These are phyloP conservation scores for Cenchrus purpureus DNA, from an alignment of 176 grass and related monocot species.

Conservation along the genomic window DNA sequence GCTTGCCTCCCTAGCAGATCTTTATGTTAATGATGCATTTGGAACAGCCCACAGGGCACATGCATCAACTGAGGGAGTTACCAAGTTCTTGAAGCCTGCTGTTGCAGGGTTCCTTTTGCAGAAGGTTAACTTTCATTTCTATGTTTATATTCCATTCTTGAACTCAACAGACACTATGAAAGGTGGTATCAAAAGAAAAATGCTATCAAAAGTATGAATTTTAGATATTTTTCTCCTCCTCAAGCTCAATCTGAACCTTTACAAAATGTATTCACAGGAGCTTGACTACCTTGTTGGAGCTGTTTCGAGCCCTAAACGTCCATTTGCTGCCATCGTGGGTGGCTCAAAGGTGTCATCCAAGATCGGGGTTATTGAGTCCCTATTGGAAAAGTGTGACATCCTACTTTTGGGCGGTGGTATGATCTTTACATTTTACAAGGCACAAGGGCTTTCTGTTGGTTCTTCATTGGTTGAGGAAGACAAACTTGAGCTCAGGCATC, in stretches of 20 bases:
- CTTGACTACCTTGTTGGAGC: slow-evolving; percentile 84
- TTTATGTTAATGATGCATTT: slow-evolving; percentile 76
- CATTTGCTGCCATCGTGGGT: slow-evolving; percentile 80
- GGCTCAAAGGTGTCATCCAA: slow-evolving; percentile 85
- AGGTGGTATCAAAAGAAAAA: not conserved
- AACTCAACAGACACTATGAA: not conserved
- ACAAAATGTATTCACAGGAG: slow-evolving; percentile 53
- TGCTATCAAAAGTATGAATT: not conserved
- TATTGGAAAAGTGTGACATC: slow-evolving; percentile 75
- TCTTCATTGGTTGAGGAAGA: slow-evolving; percentile 77
- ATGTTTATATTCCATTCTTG: slow-evolving; percentile 20
- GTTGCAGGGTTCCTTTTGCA: slow-evolving; percentile 79
- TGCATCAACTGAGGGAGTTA: slow-evolving; percentile 80
- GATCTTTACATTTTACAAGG: slow-evolving; percentile 91
- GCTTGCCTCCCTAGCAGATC: slow-evolving; percentile 63
- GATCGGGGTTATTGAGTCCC: slow-evolving; percentile 74
- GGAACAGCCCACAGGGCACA: slow-evolving; percentile 82
- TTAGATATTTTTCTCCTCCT: not conserved
- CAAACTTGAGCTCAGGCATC: slow-evolving; percentile 67
- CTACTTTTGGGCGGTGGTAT: slow-evolving; percentile 81
- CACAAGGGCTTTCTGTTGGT: slow-evolving; percentile 72
- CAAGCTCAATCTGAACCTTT: slow-evolving; percentile 10
- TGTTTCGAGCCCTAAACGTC: slow-evolving; percentile 69
- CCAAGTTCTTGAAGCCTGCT: slow-evolving; percentile 70
- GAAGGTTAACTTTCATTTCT: slow-evolving; percentile 50